phyloP scores from a whole-genome alignment of 2,329 filamentous ascomycete species.

The Xylaria sp. region DNA sequence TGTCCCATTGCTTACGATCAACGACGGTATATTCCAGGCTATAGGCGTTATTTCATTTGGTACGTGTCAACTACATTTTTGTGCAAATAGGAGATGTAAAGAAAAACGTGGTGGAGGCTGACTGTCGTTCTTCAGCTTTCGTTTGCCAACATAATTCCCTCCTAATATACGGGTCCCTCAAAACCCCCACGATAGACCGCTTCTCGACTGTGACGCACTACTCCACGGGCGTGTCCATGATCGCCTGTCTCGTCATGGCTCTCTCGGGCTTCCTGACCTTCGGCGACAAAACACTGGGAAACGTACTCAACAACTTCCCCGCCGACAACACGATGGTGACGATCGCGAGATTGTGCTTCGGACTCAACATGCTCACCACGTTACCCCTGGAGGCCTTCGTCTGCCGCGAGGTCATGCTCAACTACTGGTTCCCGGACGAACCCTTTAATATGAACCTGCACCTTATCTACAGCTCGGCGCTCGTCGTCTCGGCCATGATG shows the following conservation, averaged over 20 bases:
- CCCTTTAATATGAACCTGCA: slow-evolving; percentile 81
- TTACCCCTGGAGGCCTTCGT: slow-evolving; percentile 95
- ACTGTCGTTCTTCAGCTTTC: slow-evolving; percentile 44
- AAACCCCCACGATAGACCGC: slow-evolving; percentile 90
- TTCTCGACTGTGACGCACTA: slow-evolving; percentile 92
- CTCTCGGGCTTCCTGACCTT: slow-evolving; percentile 88
- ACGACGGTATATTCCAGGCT: slow-evolving; percentile 85
- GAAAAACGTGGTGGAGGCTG: slow-evolving; percentile 25
- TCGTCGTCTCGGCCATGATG: slow-evolving; percentile 73
- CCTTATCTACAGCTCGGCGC: slow-evolving; percentile 74
- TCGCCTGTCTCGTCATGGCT: slow-evolving; percentile 87
- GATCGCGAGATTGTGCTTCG: slow-evolving; percentile 89
- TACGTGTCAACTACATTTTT: slow-evolving; percentile 37
- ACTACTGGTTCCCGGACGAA: slow-evolving; percentile 65
- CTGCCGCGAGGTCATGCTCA: slow-evolving; percentile 92
- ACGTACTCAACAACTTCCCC: slow-evolving; percentile 97
- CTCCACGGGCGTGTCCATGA: slow-evolving; percentile 81
- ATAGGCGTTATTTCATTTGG: slow-evolving; percentile 98
- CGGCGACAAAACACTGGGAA: slow-evolving; percentile 84
- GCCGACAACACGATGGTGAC: slow-evolving; percentile 89
- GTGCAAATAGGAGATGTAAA: no score
- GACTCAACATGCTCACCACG: slow-evolving; percentile 97
- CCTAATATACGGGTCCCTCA: slow-evolving; percentile 91
- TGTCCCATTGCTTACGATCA: slow-evolving; percentile 68
- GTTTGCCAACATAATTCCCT: slow-evolving; percentile 90